Percentiles rank a stretch among this genome's conserved stretches.
Conservation (phyloP, 768 basidiomycete genomes). For the Tricholoma flavovirens region DNA sequence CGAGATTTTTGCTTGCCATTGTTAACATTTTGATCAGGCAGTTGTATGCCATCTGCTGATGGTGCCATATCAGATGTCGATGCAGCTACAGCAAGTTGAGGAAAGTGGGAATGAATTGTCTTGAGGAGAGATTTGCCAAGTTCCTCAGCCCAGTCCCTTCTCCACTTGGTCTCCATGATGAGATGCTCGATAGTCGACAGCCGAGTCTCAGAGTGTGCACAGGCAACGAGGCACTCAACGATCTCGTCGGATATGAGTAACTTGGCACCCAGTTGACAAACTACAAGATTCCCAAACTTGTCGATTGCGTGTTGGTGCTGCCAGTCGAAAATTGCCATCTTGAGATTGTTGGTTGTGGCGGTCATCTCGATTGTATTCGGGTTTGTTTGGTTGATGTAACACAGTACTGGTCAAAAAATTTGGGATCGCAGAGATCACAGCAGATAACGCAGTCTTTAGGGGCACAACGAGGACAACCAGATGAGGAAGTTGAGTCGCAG, state of each 20-base stretch:
- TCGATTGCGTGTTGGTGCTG: background rate
- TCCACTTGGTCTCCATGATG: background rate
- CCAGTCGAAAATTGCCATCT: too few species aligned
- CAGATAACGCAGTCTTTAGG: constrained; percentile 1
- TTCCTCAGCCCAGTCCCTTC: background rate
- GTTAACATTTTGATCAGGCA: background rate
- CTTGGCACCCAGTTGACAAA: background rate
- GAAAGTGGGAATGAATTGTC: background rate
- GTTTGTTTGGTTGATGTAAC: background rate
- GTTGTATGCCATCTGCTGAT: background rate
- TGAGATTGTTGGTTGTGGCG: background rate
- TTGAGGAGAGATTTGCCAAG: background rate
- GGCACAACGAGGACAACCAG: constrained; percentile 6
- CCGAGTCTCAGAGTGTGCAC: background rate
- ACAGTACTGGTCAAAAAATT: constrained; percentile 4
- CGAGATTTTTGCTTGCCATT: background rate
- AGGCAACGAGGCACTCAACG: background rate
- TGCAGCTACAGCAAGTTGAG: background rate
- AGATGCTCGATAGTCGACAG: background rate
- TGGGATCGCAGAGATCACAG: constrained; percentile 8
- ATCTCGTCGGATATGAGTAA: background rate
- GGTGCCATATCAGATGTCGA: background rate
- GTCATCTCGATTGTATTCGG: background rate
- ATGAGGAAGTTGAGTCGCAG: background rate
- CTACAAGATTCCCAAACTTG: background rate